phyloP scores from a whole-genome alignment of 306 rosid genomes.

The Oemleria cerasiformis region DNA sequence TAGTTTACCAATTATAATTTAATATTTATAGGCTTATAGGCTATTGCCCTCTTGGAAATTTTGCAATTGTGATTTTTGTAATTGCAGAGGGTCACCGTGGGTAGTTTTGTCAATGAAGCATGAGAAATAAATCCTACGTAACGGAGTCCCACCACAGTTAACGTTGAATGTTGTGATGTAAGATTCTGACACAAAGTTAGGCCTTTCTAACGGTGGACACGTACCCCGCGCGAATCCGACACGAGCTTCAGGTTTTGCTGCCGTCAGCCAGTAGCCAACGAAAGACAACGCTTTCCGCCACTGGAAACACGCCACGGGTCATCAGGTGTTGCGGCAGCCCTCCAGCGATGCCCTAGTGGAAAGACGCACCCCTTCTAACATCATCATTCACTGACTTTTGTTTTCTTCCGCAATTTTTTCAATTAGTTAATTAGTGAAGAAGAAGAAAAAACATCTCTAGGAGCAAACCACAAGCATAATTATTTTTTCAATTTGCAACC shows the following conservation, averaged over 20 bases:
- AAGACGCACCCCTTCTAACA: background rate
- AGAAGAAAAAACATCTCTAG: background rate
- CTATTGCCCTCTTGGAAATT: no score
- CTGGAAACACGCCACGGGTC: slow-evolving; percentile 8
- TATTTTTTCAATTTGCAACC: no score
- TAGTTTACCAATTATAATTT: no score
- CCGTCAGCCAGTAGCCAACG: background rate
- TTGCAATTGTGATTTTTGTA: background rate
- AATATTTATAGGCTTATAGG: no score
- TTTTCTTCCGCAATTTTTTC: background rate
- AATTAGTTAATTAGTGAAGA: background rate
- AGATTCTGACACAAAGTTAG: slow-evolving; percentile 25
- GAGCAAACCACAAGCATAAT: no score
- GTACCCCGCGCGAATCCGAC: slow-evolving; percentile 11
- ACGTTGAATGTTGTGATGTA: slow-evolving; percentile 22
- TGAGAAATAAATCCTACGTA: background rate
- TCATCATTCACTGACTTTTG: background rate
- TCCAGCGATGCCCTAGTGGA: background rate
- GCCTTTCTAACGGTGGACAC: slow-evolving; percentile 42
- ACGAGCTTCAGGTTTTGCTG: slow-evolving; percentile 17
- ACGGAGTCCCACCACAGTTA: background rate
- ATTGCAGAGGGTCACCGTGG: background rate
- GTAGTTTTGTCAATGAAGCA: background rate
- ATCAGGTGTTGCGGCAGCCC: background rate
- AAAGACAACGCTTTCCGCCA: background rate